These are phyloP conservation scores for Trichoderma virens DNA, from an alignment of 495 filamentous ascomycete genomes.

Conservation along the genomic window DNA sequence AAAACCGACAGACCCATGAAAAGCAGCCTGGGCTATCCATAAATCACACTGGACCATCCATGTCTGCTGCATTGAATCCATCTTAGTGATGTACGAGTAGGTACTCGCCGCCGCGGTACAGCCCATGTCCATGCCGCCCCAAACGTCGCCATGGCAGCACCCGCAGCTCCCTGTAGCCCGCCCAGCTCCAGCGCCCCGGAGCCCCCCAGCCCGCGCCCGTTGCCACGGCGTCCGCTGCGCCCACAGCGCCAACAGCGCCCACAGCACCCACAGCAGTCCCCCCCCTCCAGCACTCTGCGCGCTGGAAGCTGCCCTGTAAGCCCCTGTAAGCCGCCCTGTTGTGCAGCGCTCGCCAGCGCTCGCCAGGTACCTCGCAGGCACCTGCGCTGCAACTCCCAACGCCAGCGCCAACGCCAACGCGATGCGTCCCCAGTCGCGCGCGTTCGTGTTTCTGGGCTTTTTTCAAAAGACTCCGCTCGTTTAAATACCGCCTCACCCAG, in stretches of 20 bases:
- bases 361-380: background rate
- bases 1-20: no score
- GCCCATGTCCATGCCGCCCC: background rate
- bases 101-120: no score
- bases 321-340: background rate
- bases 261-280: no score
- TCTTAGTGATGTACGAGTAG: no score
- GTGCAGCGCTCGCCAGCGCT: background rate
- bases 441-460: slow-evolving; percentile 3
- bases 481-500: slow-evolving; percentile 5
- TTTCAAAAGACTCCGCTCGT: background rate
- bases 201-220: background rate
- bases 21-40: no score
- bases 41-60: no score
- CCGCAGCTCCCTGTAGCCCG: background rate
- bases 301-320: background rate
- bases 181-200: background rate
- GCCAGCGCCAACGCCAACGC: slow-evolving; percentile 6
- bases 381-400: background rate
- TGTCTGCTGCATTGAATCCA: no score
- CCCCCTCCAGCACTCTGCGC: background rate
- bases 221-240: background rate
- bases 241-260: no score
- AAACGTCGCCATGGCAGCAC: background rate
- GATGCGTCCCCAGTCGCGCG: slow-evolving; percentile 6